Conservation (phyloP, 208 protist species). For the Angomonas deanei region DNA sequence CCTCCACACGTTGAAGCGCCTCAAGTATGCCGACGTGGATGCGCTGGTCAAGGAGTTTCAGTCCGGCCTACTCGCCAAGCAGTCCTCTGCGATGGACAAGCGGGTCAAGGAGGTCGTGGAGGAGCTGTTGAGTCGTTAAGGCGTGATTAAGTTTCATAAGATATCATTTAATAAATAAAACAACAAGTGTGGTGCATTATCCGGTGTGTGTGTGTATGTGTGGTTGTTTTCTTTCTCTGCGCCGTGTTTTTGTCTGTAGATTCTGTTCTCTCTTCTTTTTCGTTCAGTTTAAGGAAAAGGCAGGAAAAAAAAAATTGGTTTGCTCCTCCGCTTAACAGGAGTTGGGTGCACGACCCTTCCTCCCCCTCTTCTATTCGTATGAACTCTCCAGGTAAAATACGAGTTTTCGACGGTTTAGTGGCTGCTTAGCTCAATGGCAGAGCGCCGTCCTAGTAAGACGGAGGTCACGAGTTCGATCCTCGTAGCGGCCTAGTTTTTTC, state of each 20-base stretch:
- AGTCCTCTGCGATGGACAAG: conserved; percentile 18
- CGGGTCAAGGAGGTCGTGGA: conserved; percentile 57
- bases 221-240: not conserved
- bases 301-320: not conserved
- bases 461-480: conserved; percentile 91
- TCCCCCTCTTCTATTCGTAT: too few species aligned
- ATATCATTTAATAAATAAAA: too few species aligned
- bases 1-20: conserved; percentile 34
- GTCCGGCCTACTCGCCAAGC: conserved; percentile 20
- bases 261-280: not conserved
- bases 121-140: too few species aligned
- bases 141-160: too few species aligned
- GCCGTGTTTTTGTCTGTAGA: not conserved
- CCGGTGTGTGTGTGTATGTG: conserved; percentile 8
- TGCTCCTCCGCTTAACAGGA: too few species aligned
- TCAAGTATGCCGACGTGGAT: conserved; percentile 20
- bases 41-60: conserved; percentile 40
- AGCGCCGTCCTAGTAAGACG: conserved; percentile 90
- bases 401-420: too few species aligned
- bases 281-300: not conserved
- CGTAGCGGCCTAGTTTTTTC: conserved; percentile 78
- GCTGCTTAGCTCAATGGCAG: conserved; percentile 91
- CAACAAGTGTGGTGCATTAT: too few species aligned
- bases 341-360: too few species aligned
- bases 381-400: too few species aligned